Conservation (phyloP, 78 protist genomes). For the Tieghemostelium lacteum region DNA sequence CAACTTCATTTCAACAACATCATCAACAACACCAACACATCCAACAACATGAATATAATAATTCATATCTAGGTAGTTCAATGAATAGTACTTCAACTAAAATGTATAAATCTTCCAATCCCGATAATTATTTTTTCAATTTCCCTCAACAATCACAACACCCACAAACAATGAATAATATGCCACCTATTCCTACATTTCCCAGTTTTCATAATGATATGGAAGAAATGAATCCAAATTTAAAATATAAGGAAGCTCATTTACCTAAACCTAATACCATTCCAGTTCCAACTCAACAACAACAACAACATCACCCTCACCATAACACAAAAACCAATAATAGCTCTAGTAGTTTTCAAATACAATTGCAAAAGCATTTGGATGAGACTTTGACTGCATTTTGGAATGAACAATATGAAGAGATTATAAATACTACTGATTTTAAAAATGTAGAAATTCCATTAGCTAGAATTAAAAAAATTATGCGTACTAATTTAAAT, state of each 20-base stretch:
- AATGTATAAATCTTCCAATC: too few species aligned
- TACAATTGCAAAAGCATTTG: conserved; percentile 16
- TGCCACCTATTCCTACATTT: too few species aligned
- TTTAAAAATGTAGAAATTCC: conserved; percentile 83
- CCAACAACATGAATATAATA: too few species aligned
- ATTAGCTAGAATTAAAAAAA: conserved; percentile 89
- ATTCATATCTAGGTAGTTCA: too few species aligned
- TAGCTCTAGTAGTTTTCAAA: conserved; percentile 1
- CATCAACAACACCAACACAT: too few species aligned
- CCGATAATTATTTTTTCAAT: too few species aligned
- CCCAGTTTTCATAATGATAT: too few species aligned
- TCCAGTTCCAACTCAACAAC: neutral
- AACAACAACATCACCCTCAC: conserved; percentile 6
- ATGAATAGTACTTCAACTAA: too few species aligned
- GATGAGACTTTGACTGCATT: conserved; percentile 10
- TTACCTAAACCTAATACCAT: neutral
- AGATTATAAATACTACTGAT: conserved; percentile 21
- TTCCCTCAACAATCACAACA: too few species aligned
- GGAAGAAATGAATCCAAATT: too few species aligned
- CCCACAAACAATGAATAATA: too few species aligned
- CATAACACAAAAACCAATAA: neutral
- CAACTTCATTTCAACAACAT: too few species aligned
- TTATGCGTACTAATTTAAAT: conserved; percentile 85
- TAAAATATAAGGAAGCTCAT: neutral
- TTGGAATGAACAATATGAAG: conserved; percentile 39